A percentile compares a stretch with the other conserved stretches of the same genome.
These are phyloP conservation scores for Rhodotorula sp. DNA, from an alignment of 1,284 basidiomycete species.

Conservation along the genomic window DNA sequence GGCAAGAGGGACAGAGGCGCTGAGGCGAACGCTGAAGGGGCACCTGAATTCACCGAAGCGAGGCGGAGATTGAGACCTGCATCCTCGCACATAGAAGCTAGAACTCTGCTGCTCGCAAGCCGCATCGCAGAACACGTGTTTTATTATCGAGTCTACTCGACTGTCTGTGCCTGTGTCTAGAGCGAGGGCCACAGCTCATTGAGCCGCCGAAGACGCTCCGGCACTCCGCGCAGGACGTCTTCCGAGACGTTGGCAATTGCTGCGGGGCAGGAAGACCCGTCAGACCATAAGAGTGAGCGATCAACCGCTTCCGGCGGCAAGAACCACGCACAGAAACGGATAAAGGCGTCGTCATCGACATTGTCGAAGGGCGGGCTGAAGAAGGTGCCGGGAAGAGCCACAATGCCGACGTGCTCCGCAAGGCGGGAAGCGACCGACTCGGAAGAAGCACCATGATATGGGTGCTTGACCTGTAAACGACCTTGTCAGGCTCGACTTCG, in stretches of 20 bases:
- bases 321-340: constrained; percentile 54
- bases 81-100: too few species aligned
- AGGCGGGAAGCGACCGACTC: constrained; percentile 62
- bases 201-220: constrained; percentile 60
- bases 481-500: background rate
- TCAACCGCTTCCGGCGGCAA: background rate
- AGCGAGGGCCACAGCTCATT: constrained; percentile 46
- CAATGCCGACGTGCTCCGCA: constrained; percentile 65
- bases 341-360: constrained; percentile 60
- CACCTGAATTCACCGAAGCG: too few species aligned
- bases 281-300: background rate
- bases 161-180: background rate
- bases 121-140: too few species aligned
- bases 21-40: too few species aligned
- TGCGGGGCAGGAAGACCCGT: background rate
- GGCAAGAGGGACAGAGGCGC: too few species aligned
- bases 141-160: background rate
- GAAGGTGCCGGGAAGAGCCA: constrained; percentile 69
- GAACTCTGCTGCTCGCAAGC: too few species aligned
- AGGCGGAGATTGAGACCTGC: too few species aligned
- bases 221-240: constrained; percentile 62
- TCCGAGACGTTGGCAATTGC: constrained; percentile 76
- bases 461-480: constrained; percentile 60
- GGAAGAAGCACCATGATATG: constrained; percentile 54
- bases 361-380: constrained; percentile 56